Percentiles rank a stretch among this genome's conserved stretches.
These are phyloP conservation scores for Dillenia suffruticosa DNA, from an alignment of 164 flowering plant genomes.

Conservation along the genomic window DNA sequence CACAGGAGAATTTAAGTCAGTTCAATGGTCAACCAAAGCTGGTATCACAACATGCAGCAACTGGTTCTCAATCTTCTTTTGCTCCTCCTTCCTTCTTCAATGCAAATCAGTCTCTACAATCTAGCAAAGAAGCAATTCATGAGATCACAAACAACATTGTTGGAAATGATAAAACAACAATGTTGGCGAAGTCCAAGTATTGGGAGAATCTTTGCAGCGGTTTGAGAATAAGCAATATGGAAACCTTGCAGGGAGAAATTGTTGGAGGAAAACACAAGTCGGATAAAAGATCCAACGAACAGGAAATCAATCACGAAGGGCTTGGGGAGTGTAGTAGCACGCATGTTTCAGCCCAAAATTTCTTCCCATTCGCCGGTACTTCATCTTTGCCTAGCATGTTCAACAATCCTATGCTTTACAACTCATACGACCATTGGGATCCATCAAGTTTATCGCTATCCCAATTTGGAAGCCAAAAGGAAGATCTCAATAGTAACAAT, in stretches of 20 bases:
- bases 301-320: slow-evolving; percentile 17
- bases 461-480: slow-evolving; percentile 28
- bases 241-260: slow-evolving; percentile 13
- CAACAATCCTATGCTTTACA: slow-evolving; percentile 28
- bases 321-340: slow-evolving; percentile 15
- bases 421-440: slow-evolving; percentile 45
- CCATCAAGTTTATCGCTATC: slow-evolving; percentile 33
- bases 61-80: too few species aligned
- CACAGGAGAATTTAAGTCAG: slow-evolving; percentile 29
- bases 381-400: slow-evolving; percentile 26
- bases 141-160: slow-evolving; percentile 12
- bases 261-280: slow-evolving; percentile 14
- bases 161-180: slow-evolving; percentile 20
- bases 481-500: slow-evolving; percentile 32
- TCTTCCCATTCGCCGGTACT: slow-evolving; percentile 22
- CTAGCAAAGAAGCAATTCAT: background rate
- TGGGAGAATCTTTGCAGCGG: slow-evolving; percentile 20
- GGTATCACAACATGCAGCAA: slow-evolving; percentile 16
- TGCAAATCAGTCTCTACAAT: too few species aligned
- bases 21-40: slow-evolving; percentile 24
- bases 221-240: slow-evolving; percentile 26
- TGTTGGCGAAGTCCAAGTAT: slow-evolving; percentile 12
- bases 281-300: slow-evolving; percentile 21
- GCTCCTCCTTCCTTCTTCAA: too few species aligned
- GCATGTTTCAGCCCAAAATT: slow-evolving; percentile 19